Conservation (phyloP, 192 early-diverging fungal genomes). For the Coemansia sp. region DNA sequence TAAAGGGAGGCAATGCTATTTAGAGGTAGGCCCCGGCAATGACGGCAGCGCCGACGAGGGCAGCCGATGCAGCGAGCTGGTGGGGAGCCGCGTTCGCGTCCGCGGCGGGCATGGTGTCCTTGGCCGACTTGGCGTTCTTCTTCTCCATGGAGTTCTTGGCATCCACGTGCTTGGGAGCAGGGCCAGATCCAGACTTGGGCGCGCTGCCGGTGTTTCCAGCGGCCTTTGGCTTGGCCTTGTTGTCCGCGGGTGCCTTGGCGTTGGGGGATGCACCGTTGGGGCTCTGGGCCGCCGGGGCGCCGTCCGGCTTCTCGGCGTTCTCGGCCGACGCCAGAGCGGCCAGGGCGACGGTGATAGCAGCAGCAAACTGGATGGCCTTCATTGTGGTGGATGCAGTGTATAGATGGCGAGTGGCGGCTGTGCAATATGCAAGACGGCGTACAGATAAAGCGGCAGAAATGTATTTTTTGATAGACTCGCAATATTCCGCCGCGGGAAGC, state of each 20-base stretch:
- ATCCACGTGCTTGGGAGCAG: slow-evolving; percentile 6
- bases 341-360: slow-evolving; percentile 20
- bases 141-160: no score
- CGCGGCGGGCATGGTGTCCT: slow-evolving; percentile 13
- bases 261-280: not conserved
- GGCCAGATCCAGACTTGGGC: slow-evolving; percentile 5
- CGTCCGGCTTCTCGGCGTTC: slow-evolving; percentile 8
- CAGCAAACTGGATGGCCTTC: slow-evolving; percentile 33
- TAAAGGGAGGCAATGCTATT: not conserved
- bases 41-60: slow-evolving; percentile 32
- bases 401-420: no score
- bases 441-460: not conserved
- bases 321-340: slow-evolving; percentile 31
- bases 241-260: slow-evolving; percentile 1
- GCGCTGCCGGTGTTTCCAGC: slow-evolving; percentile 4
- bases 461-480: not conserved
- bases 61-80: slow-evolving; percentile 37
- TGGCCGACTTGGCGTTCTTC: slow-evolving; percentile 14
- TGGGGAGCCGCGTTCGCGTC: slow-evolving; percentile 30
- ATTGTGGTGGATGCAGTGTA: slow-evolving; percentile 5
- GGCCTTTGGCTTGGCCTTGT: not conserved
- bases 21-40: slow-evolving; percentile 34
- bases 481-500: not conserved
- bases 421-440: no score
- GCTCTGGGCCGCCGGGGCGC: not conserved